phyloP scores from a whole-genome alignment of 371 early-diverging fungal species.

The Mitosporidium daphniae region DNA sequence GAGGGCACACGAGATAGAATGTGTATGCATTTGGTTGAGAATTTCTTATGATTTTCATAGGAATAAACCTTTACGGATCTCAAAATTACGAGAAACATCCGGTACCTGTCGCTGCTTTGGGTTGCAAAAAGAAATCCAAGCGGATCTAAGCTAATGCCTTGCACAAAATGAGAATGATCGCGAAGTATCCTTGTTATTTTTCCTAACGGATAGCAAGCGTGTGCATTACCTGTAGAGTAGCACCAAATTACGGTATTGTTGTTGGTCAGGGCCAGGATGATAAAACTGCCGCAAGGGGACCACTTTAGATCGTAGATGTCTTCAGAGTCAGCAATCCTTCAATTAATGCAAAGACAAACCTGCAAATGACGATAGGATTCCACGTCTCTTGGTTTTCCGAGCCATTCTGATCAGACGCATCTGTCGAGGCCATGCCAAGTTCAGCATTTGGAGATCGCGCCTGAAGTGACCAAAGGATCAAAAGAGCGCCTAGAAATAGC shows the following conservation, averaged over 20 bases:
- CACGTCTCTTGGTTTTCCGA: slow-evolving; percentile 8
- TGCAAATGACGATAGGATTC: slow-evolving; percentile 4
- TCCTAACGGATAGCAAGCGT: not conserved
- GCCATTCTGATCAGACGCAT: too few relatives aligned
- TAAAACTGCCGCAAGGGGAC: not conserved
- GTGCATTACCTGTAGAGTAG: slow-evolving; percentile 10
- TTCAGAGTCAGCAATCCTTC: not conserved
- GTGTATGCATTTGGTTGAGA: too few relatives aligned
- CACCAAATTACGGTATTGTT: slow-evolving; percentile 2
- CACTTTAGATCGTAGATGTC: not conserved
- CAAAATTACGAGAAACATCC: slow-evolving; percentile 1
- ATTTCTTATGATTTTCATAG: slow-evolving; percentile 1
- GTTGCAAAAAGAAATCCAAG: slow-evolving; percentile 40
- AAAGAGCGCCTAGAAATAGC: not conserved
- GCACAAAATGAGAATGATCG: slow-evolving; percentile 60
- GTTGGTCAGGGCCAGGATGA: not conserved
- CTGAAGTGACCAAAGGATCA: not conserved
- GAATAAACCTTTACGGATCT: slow-evolving; percentile 3
- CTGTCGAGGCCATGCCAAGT: slow-evolving; percentile 14
- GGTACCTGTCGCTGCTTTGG: slow-evolving; percentile 52
- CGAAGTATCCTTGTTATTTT: slow-evolving; percentile 25
- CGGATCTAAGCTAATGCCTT: slow-evolving; percentile 82
- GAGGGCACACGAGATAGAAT: slow-evolving; percentile 2
- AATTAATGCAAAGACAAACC: not conserved
- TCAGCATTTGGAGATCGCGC: slow-evolving; percentile 15